A percentile compares a stretch with the other conserved stretches of the same genome.
Evolutionary conservation across 805 yeast species (phyloP).

Genomic region (Scheffersomyces coipomensis): DNA sequence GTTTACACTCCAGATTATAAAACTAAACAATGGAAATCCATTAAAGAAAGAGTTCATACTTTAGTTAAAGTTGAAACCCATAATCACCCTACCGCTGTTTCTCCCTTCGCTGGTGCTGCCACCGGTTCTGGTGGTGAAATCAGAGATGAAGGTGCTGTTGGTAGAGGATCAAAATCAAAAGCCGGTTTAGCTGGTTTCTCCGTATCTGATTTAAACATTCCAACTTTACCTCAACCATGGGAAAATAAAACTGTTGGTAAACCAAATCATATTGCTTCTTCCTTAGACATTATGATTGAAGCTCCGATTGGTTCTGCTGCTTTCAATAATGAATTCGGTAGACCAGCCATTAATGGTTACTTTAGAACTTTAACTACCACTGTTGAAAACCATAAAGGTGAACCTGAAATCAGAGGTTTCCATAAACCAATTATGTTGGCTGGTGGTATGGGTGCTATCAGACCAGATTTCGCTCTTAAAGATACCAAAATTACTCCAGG

Average conservation of each 20-base stretch:
- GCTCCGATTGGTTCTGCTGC: constrained; percentile 99
- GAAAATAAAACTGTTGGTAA: constrained; percentile 85
- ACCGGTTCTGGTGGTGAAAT: constrained; percentile 99
- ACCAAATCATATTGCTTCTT: constrained; percentile 89
- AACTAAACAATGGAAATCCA: constrained; percentile 71
- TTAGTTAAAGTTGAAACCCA: constrained; percentile 97
- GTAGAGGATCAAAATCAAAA: constrained; percentile 95
- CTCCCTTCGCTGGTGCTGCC: constrained; percentile 99
- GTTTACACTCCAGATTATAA: constrained; percentile 75
- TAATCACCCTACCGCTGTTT: constrained; percentile 98
- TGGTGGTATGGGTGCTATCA: constrained; percentile 96
- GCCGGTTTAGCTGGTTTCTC: constrained; percentile 95
- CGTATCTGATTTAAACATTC: constrained; percentile 87
- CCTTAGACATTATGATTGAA: constrained; percentile 92
- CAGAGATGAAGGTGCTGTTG: constrained; percentile 99
- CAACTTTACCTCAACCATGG: constrained; percentile 90
- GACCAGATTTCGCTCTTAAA: constrained; percentile 90
- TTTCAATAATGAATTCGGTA: constrained; percentile 96
- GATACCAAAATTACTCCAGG: constrained; percentile 89
- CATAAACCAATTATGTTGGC: constrained; percentile 99
- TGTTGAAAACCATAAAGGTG: constrained; percentile 60
- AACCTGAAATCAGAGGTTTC: constrained; percentile 85
- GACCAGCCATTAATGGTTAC: constrained; percentile 96
- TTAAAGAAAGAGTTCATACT: constrained; percentile 79
- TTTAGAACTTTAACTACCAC: constrained; percentile 91